Percentiles rank a stretch among this genome's conserved stretches.
Evolutionary conservation across 2,329 filamentous ascomycete species (phyloP).

Genomic region (Byssoonygena ceratinophila): DNA sequence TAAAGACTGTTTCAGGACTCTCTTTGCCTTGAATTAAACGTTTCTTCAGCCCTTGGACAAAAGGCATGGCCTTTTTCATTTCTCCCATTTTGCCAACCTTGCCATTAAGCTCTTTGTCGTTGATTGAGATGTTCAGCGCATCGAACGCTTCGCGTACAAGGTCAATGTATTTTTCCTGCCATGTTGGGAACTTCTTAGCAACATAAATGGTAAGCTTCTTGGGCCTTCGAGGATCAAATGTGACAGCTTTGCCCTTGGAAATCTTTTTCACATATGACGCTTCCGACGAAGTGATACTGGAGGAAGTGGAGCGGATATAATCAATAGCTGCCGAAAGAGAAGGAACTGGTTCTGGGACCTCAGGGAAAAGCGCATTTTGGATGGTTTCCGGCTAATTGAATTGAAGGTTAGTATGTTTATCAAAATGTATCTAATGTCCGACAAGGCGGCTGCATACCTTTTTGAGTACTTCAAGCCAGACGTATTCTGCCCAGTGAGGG

Average conservation of each 20-base stretch:
- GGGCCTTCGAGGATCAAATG: constrained; percentile 80
- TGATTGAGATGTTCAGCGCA: constrained; percentile 48
- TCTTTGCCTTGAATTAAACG: constrained; percentile 61
- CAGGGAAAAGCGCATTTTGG: constrained; percentile 67
- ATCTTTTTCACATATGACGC: constrained; percentile 67
- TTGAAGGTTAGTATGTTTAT: not conserved
- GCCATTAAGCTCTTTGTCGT: constrained; percentile 72
- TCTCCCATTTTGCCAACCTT: constrained; percentile 65
- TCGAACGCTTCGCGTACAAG: constrained; percentile 64
- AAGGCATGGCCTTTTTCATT: constrained; percentile 98
- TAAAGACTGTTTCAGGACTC: constrained; percentile 57
- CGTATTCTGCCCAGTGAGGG: constrained; percentile 87
- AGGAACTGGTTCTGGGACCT: constrained; percentile 54
- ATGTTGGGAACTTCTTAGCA: constrained; percentile 68
- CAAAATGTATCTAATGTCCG: constrained; percentile 1
- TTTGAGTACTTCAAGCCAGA: constrained; percentile 84
- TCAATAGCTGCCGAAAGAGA: constrained; percentile 65
- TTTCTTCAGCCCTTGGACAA: constrained; percentile 78
- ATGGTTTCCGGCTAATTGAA: constrained; percentile 52
- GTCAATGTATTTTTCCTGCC: constrained; percentile 86
- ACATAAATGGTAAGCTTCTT: constrained; percentile 85
- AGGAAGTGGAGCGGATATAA: constrained; percentile 65
- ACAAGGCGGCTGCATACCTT: constrained; percentile 35
- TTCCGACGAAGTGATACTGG: constrained; percentile 78
- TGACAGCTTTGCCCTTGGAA: constrained; percentile 76